Evolutionary conservation across 768 basidiomycete species (phyloP).

Genomic region (Hydnum rufescens): DNA sequence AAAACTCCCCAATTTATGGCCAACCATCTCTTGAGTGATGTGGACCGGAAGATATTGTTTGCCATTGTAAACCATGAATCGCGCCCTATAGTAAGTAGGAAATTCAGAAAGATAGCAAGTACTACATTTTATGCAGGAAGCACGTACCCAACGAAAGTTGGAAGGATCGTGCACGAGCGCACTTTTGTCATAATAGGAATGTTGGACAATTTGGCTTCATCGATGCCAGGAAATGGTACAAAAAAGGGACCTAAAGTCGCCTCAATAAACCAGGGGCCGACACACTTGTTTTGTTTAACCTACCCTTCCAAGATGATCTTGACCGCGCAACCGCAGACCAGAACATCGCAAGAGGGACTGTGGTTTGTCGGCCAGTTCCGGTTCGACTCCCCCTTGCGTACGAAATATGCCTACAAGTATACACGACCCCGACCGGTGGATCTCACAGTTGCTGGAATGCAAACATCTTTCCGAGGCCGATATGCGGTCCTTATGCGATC

Average conservation of each 20-base stretch:
- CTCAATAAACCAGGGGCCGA: neutral
- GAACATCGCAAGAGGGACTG: neutral
- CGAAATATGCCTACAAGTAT: conserved; percentile 1
- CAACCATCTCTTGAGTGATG: conserved; percentile 95
- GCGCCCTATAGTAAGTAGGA: conserved; percentile 30
- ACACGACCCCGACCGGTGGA: conserved; percentile 9
- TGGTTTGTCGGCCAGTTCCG: neutral
- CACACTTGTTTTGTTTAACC: neutral
- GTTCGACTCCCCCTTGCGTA: neutral
- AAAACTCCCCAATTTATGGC: conserved; percentile 92
- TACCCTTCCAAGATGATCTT: conserved; percentile 1
- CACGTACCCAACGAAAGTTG: conserved; percentile 84
- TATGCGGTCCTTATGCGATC: conserved; percentile 20
- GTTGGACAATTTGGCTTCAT: conserved; percentile 60
- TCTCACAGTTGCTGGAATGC: conserved; percentile 19
- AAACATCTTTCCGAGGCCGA: conserved; percentile 22
- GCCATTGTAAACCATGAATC: conserved; percentile 89
- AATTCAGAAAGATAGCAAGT: neutral
- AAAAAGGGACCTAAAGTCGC: conserved; percentile 69
- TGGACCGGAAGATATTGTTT: conserved; percentile 70
- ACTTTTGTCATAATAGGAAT: conserved; percentile 79
- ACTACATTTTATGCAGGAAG: neutral
- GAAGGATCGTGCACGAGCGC: conserved; percentile 78
- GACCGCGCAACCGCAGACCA: neutral
- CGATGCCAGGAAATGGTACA: conserved; percentile 75